These are phyloP conservation scores for Beauveria varroae DNA, from an alignment of 2,329 filamentous ascomycete genomes.

Conservation along the genomic window DNA sequence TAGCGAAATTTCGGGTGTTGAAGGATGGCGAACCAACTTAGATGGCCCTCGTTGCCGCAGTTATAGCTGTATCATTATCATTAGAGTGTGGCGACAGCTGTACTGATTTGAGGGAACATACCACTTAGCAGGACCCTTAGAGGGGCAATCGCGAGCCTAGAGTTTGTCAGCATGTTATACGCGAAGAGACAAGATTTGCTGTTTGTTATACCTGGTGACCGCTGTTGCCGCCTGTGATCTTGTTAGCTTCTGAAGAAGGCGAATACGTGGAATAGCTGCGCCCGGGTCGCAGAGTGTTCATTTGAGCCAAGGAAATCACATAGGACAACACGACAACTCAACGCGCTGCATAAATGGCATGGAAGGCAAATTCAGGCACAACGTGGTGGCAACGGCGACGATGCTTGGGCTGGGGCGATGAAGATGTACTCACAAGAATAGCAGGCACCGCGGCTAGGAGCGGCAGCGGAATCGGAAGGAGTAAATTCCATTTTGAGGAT, in stretches of 20 bases:
- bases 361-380: not conserved
- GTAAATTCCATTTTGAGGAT: constrained; percentile 35
- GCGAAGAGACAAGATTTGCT: not conserved
- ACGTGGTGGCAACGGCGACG: not conserved
- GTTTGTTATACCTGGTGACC: constrained; percentile 18
- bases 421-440: constrained; percentile 39
- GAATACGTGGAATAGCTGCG: too few relatives aligned
- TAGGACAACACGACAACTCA: too few relatives aligned
- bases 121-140: constrained; percentile 76
- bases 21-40: constrained; percentile 50
- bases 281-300: too few relatives aligned
- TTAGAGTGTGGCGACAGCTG: constrained; percentile 15
- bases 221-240: constrained; percentile 18
- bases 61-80: constrained; percentile 56
- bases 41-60: constrained; percentile 70
- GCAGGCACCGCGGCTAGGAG: constrained; percentile 36
- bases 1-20: constrained; percentile 11
- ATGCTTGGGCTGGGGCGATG: not conserved
- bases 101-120: constrained; percentile 34
- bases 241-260: not conserved
- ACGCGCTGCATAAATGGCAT: not conserved
- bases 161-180: constrained; percentile 15
- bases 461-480: constrained; percentile 11
- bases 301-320: too few relatives aligned
- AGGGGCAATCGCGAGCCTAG: constrained; percentile 79